Percentiles rank a stretch among this genome's conserved stretches.
phyloP scores from a whole-genome alignment of 2,329 filamentous ascomycete species.

The Alternaria novae-zelandiae region DNA sequence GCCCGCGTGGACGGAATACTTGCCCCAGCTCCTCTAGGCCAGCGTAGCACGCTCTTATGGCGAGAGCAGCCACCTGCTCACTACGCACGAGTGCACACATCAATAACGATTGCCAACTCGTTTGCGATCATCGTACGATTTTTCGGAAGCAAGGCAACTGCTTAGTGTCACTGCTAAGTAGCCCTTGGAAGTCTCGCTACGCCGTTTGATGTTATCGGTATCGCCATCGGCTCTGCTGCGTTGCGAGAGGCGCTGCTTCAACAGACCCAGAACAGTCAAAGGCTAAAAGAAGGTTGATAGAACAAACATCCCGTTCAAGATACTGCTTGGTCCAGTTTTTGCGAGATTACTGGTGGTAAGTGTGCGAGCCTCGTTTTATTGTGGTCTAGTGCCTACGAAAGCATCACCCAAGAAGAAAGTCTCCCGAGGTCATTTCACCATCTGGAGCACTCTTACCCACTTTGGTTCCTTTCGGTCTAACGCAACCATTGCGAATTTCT shows the following conservation, averaged over 20 bases:
- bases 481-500: not conserved
- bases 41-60: too few species aligned
- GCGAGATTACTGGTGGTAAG: not conserved
- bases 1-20: not conserved
- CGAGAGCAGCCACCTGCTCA: too few species aligned
- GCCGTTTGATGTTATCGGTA: not conserved
- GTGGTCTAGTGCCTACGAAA: not conserved
- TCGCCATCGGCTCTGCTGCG: not conserved
- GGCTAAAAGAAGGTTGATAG: not conserved
- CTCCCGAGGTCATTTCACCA: not conserved
- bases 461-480: not conserved
- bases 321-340: not conserved
- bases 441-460: not conserved
- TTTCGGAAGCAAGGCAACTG: not conserved
- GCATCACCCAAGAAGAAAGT: not conserved
- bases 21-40: not conserved
- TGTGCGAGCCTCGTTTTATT: not conserved
- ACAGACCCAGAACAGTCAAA: not conserved
- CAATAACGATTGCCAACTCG: not conserved
- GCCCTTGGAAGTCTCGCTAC: not conserved
- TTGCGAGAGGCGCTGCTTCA: not conserved
- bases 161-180: not conserved
- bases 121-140: not conserved
- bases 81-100: not conserved
- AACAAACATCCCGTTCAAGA: not conserved